Conservation (phyloP, 1,284 basidiomycete species). For the Pseudozyma pruni region DNA sequence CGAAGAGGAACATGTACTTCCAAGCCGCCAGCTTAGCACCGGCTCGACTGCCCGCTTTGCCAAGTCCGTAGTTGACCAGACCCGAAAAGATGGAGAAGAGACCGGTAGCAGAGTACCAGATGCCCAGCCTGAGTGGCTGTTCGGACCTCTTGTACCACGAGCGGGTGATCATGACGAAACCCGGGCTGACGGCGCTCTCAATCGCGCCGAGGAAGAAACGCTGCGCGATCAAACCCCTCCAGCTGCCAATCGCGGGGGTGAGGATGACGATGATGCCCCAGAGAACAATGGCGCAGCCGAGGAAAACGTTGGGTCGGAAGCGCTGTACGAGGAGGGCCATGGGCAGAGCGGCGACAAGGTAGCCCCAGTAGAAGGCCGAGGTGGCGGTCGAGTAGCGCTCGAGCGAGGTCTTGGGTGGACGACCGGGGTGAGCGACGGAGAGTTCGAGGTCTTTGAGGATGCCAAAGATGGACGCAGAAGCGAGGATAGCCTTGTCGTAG, state of each 20-base stretch:
- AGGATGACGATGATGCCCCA: conserved; percentile 71
- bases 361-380: conserved; percentile 71
- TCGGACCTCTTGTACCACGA: conserved; percentile 70
- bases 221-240: conserved; percentile 70
- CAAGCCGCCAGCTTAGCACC: conserved; percentile 68
- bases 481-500: conserved; percentile 71
- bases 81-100: conserved; percentile 69
- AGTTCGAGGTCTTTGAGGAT: conserved; percentile 69
- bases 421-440: conserved; percentile 64
- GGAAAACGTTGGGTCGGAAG: conserved; percentile 68
- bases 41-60: conserved; percentile 60
- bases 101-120: conserved; percentile 72
- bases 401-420: conserved; percentile 50
- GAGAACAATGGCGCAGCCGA: conserved; percentile 60
- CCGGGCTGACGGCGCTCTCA: conserved; percentile 70
- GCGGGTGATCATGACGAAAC: conserved; percentile 71
- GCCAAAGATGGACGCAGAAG: conserved; percentile 71
- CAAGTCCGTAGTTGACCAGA: conserved; percentile 71
- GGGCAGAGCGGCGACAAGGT: conserved; percentile 70
- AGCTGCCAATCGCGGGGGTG: conserved; percentile 68
- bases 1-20: conserved; percentile 72
- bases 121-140: conserved; percentile 60
- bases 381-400: conserved; percentile 52
- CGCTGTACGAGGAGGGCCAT: conserved; percentile 70
- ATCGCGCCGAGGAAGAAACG: conserved; percentile 64